A percentile compares a stretch with the other conserved stretches of the same genome.
These are phyloP conservation scores for Pseudofabraea citricarpa DNA, from an alignment of 2,329 filamentous ascomycete genomes.

Conservation along the genomic window DNA sequence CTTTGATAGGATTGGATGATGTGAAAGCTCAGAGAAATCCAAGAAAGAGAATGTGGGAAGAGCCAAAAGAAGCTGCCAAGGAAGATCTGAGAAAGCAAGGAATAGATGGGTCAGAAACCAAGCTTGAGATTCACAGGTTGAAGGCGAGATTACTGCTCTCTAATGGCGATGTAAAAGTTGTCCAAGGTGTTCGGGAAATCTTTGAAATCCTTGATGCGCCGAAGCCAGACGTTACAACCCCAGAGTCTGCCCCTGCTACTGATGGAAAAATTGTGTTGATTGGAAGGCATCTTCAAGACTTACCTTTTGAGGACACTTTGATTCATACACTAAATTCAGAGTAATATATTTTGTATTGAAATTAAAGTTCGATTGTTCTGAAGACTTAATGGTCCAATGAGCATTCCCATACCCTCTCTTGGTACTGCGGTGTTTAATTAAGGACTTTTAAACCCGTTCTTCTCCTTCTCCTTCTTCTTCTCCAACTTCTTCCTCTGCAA, in stretches of 20 bases:
- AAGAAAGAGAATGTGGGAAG: conserved; percentile 19
- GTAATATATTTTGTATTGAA: too few relatives aligned
- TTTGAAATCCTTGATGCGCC: conserved; percentile 78
- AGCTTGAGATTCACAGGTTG: conserved; percentile 75
- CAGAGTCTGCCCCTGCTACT: conserved; percentile 19
- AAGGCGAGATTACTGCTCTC: conserved; percentile 72
- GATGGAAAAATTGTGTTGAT: conserved; percentile 61
- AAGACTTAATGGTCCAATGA: too few relatives aligned
- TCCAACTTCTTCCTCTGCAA: too few relatives aligned
- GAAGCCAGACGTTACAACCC: conserved; percentile 13
- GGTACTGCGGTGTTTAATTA: too few relatives aligned
- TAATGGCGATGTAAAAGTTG: conserved; percentile 64
- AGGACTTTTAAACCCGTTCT: too few relatives aligned
- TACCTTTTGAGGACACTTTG: conserved; percentile 45
- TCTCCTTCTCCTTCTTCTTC: too few relatives aligned
- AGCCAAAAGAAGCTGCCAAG: conserved; percentile 13
- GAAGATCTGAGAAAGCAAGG: not conserved
- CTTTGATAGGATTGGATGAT: conserved; percentile 40
- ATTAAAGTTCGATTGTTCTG: too few relatives aligned
- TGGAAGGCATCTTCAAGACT: conserved; percentile 47
- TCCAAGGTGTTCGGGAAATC: conserved; percentile 89
- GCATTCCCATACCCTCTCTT: too few relatives aligned
- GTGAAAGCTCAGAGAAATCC: conserved; percentile 7
- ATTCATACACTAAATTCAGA: too few relatives aligned
- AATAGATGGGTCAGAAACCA: conserved; percentile 28